phyloP scores from a whole-genome alignment of 768 basidiomycete genomes.

The Phaffia australis region DNA sequence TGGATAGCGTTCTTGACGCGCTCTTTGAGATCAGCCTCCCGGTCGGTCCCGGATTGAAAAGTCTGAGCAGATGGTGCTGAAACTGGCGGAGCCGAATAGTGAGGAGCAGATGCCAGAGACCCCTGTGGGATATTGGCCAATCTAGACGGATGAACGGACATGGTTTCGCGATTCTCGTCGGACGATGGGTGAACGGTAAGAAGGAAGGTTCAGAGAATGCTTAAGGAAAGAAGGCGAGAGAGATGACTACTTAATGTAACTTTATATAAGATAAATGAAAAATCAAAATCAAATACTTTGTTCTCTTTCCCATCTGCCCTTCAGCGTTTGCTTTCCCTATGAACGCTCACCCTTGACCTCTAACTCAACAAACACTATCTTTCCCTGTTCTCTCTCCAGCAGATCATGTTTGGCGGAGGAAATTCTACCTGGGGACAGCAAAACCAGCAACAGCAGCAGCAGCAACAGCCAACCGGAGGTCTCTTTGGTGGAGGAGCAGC shows the following conservation, averaged over 20 bases:
- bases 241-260: too few relatives aligned
- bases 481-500: conserved; percentile 14
- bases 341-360: neutral
- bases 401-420: conserved; percentile 16
- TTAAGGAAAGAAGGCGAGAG: neutral
- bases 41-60: neutral
- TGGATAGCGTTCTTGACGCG: conserved; percentile 8
- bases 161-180: neutral
- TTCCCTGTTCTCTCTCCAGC: neutral
- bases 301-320: neutral
- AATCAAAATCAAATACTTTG: neutral
- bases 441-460: conserved; percentile 26
- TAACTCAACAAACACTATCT: neutral
- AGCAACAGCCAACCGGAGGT: conserved; percentile 8
- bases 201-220: neutral
- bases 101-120: neutral
- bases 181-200: neutral
- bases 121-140: conserved; percentile 12
- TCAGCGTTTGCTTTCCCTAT: neutral
- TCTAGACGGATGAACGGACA: conserved; percentile 22
- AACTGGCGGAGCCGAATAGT: neutral
- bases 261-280: neutral
- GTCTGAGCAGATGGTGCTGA: neutral
- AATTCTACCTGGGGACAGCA: conserved; percentile 19
- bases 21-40: conserved; percentile 23